A percentile compares a stretch with the other conserved stretches of the same genome.
phyloP scores from a whole-genome alignment of 768 basidiomycete species.

The Psilocybe azurescens region DNA sequence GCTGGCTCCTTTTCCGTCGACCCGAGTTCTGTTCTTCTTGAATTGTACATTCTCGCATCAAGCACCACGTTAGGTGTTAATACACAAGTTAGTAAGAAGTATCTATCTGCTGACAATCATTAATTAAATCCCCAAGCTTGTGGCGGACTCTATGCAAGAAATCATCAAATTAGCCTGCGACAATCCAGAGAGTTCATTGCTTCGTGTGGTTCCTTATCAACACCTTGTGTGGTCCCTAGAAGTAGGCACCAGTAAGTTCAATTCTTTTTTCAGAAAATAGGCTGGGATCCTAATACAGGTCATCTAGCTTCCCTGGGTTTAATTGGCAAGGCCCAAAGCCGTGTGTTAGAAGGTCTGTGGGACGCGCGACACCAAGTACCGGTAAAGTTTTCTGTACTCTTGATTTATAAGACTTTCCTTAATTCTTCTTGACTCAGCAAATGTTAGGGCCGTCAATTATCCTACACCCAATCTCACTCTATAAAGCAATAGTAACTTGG shows the following conservation, averaged over 20 bases:
- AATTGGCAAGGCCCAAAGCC: constrained; percentile 36
- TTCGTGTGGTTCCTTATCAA: constrained; percentile 56
- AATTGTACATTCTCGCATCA: constrained; percentile 40
- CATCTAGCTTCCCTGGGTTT: constrained; percentile 20
- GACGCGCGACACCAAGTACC: constrained; percentile 21
- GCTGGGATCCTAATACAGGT: constrained; percentile 27
- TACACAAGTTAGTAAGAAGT: constrained; percentile 7
- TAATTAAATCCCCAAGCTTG: constrained; percentile 7
- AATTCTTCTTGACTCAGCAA: constrained; percentile 14
- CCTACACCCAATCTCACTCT: constrained; percentile 48
- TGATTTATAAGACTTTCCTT: background rate
- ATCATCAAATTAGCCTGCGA: constrained; percentile 46
- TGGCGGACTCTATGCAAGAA: constrained; percentile 26
- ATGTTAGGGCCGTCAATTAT: constrained; percentile 45
- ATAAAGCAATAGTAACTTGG: constrained; percentile 44
- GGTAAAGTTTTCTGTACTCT: constrained; percentile 25
- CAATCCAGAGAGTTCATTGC: constrained; percentile 37
- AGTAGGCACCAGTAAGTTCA: constrained; percentile 43
- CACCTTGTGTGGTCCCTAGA: constrained; percentile 60
- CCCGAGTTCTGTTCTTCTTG: constrained; percentile 32
- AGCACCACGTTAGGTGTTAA: constrained; percentile 1
- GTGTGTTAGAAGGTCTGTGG: constrained; percentile 63
- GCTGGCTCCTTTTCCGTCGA: constrained; percentile 15
- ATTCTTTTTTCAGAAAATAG: background rate
- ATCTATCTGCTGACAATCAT: background rate